These are phyloP conservation scores for Cryptococcus jaspeensis DNA, from an alignment of 1,284 basidiomycete species.

Conservation along the genomic window DNA sequence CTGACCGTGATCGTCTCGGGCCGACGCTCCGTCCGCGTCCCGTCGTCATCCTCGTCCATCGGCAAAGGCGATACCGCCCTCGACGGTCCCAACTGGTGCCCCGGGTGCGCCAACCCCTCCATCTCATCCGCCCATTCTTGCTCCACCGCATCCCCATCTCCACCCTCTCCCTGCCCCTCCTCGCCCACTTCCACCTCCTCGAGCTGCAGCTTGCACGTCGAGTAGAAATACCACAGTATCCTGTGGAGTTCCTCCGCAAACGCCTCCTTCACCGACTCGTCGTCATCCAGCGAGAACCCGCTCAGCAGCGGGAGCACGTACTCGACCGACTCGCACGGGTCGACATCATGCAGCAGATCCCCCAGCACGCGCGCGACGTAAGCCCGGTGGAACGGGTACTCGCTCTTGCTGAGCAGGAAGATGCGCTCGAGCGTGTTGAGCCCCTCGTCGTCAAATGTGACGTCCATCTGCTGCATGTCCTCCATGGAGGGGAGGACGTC, in stretches of 20 bases:
- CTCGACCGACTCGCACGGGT: conserved; percentile 85
- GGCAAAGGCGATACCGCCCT: neutral
- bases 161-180: conserved; percentile 6
- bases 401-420: conserved; percentile 86
- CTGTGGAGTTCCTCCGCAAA: conserved; percentile 77
- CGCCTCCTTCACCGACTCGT: conserved; percentile 87
- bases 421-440: conserved; percentile 86
- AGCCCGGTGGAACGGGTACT: conserved; percentile 75
- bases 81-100: neutral
- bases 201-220: conserved; percentile 53
- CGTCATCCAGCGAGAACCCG: conserved; percentile 83
- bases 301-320: conserved; percentile 90
- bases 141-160: neutral
- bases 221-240: conserved; percentile 94
- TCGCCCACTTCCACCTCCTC: conserved; percentile 14
- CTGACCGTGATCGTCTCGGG: conserved; percentile 32
- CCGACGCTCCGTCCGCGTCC: neutral
- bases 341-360: conserved; percentile 68
- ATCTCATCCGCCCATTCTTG: conserved; percentile 6
- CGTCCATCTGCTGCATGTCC: conserved; percentile 35
- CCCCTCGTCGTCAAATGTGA: conserved; percentile 60
- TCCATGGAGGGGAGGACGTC: conserved; percentile 36
- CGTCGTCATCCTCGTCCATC: neutral
- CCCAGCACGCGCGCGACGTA: conserved; percentile 81
- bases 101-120: neutral